Percentiles rank a stretch among this genome's conserved stretches.
phyloP scores from a whole-genome alignment of 495 filamentous ascomycete species.

The Durotheca rogersii region DNA sequence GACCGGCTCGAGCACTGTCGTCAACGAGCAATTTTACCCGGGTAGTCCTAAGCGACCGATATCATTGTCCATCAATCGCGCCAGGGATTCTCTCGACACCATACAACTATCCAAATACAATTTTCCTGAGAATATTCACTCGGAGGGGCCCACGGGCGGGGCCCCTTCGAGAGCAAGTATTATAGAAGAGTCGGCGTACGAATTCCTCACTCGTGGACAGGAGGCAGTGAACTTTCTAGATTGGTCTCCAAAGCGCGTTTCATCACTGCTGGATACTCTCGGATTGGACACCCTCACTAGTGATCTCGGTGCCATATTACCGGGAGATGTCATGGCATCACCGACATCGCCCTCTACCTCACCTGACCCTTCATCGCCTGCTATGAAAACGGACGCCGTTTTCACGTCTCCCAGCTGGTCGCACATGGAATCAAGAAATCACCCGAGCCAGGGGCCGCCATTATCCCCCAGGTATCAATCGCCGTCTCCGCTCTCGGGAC shows the following conservation, averaged over 20 bases:
- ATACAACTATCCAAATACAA: constrained; percentile 19
- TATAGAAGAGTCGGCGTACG: background rate
- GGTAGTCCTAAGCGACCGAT: constrained; percentile 10
- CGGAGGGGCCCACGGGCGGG: constrained; percentile 1
- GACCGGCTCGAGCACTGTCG: constrained; percentile 15
- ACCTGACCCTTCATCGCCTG: constrained; percentile 24
- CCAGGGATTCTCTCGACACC: background rate
- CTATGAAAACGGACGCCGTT: constrained; percentile 1
- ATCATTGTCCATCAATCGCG: constrained; percentile 2
- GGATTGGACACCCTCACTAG: constrained; percentile 27
- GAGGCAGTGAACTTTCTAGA: constrained; percentile 23
- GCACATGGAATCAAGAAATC: background rate
- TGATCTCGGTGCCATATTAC: constrained; percentile 5
- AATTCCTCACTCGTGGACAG: background rate
- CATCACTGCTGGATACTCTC: constrained; percentile 29
- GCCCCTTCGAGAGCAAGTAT: background rate
- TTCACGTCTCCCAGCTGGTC: constrained; percentile 6
- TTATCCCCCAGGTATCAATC: background rate
- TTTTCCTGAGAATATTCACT: constrained; percentile 24
- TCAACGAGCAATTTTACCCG: constrained; percentile 13
- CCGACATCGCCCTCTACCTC: constrained; percentile 9
- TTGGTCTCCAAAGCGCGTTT: constrained; percentile 32
- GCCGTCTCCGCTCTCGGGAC: constrained; percentile 1
- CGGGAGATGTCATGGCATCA: background rate
- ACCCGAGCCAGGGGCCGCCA: background rate